Evolutionary conservation across 208 protist genomes (phyloP), one percentile per base, ranked within the genome.

Genomic region (Acanthamoeba sp.): DNA sequence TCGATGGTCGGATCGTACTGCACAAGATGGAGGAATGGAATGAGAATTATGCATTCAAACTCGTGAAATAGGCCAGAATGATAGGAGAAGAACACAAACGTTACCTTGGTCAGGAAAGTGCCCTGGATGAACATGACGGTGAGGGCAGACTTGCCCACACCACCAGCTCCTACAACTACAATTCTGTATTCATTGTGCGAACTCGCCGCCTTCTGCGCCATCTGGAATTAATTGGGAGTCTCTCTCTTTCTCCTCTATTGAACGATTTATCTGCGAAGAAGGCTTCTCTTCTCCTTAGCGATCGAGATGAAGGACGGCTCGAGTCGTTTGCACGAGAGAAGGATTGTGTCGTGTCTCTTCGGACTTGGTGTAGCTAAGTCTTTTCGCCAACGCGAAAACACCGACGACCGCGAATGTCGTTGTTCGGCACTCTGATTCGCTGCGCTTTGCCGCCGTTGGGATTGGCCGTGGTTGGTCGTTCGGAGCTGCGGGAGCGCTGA

Each of bases 151-250:
- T 91, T 93, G 7, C 89, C 89, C 89, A 93, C 89, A 84, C 89
- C 89, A 93, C 89, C 89, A 84, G 89, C 62, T 40, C 89, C 89
- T 62, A 93, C 89, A 69, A 93, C 89, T 93, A 93, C 89, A 93
- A 93, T 93, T 84, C 89, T 34, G 69, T 84, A 93, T 42, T 93
- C 89, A 84, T 93, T 93, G 45, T 93, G 89, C 38, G 84, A 91
- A 36, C 84, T 71, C 55, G 84, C 84, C 42, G 76, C 76, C 76
- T 85, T 85, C 45, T 85, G 76, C 76, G 76, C 76, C 76, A 85
- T 85, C 76, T 32, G 5, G 24, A 66, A 66, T n/a, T n/a, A n/a
- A n/a, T n/a, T n/a, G n/a, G n/a, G n/a, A n/a, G n/a, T n/a, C n/a
- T n/a, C n/a, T n/a, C n/a, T n/a, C n/a, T n/a, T n/a, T n/a, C n/a